Evolutionary conservation across 345 rosid genomes (phyloP).

Genomic region (Corchorus capsularis): DNA sequence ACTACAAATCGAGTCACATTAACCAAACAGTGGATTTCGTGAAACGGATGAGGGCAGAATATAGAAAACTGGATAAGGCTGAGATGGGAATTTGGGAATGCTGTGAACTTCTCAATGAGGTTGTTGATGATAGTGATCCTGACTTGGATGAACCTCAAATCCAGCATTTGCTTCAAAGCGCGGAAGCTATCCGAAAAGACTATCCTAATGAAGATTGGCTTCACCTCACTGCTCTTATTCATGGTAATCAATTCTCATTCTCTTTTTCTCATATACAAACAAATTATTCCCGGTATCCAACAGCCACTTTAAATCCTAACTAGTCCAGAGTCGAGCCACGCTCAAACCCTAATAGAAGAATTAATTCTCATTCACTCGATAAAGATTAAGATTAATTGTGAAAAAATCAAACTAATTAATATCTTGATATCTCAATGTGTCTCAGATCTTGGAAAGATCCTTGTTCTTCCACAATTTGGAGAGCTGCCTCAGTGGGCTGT

Average conservation of each 20-base stretch:
- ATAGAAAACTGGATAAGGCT: conserved; percentile 45
- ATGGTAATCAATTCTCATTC: conserved; percentile 37
- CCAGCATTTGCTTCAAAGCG: conserved; percentile 64
- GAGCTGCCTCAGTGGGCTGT: conserved; percentile 54
- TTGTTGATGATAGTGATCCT: conserved; percentile 71
- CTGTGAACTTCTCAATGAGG: conserved; percentile 59
- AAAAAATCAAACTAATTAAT: too few species aligned
- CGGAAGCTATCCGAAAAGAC: conserved; percentile 67
- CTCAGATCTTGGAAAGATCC: conserved; percentile 52
- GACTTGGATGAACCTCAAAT: conserved; percentile 77
- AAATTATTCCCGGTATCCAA: too few species aligned
- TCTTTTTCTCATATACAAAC: too few species aligned
- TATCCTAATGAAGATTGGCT: conserved; percentile 74
- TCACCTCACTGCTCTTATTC: conserved; percentile 65
- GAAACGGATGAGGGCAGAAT: conserved; percentile 49
- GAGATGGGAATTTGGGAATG: conserved; percentile 83
- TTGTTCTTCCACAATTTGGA: conserved; percentile 43
- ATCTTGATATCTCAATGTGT: too few species aligned
- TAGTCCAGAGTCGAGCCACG: too few species aligned
- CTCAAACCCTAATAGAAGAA: too few species aligned
- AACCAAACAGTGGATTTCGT: conserved; percentile 59
- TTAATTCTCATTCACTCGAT: too few species aligned
- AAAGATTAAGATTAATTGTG: too few species aligned
- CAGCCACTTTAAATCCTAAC: too few species aligned
- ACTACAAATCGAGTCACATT: conserved; percentile 59